Evolutionary conservation across 352 stramenopile genomes (phyloP), one percentile per base, ranked within the genome.

Genomic region (Pythium graminicola): DNA sequence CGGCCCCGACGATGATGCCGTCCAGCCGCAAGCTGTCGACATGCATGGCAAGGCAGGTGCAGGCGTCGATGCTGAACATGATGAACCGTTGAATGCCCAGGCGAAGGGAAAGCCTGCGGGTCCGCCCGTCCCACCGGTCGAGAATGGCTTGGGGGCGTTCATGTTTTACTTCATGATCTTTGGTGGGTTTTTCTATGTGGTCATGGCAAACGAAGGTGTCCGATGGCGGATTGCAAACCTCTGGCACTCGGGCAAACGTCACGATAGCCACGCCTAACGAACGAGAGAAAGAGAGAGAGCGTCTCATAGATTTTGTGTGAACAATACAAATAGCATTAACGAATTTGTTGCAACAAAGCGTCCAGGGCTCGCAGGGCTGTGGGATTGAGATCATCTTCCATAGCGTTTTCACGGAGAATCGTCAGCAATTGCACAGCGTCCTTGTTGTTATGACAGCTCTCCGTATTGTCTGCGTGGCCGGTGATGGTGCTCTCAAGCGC

Each of bases 401-500:
- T 60, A 24, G 67, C 67, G 4, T 48, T 49, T 31, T 66, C 64
- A 26, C 83, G 55, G 35, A 89, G 50, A 24, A 58, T 56, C 50
- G 73, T 44, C 26, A 89, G 62, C 31, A 60, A 41, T 27, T 65
- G 57, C n/a, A 67, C 24, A 28, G 64, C 73, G 29, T 57, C 57
- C 1, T 20, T 50, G 31, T 85, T 77, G 35, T 62, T 52, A 23
- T 57, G 67, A 33, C 68, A 81, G 64, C 72, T 79, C 32, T 61
- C 58, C 29, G 68, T 31, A 52, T 87, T 89, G 35, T 70, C 60
- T 4, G 64, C 60, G 54, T 89, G 69, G 1, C 60, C 65, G 31
- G 71, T 47, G 33, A 83, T 59, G 20, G 59, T 54, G 50, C 79
- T 89, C 29, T 86, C 74, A 32, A 89, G 63, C 11, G 76, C 76